Evolutionary conservation across 163 green algal species (phyloP).

Genomic region (Scenedesmus sp.): DNA sequence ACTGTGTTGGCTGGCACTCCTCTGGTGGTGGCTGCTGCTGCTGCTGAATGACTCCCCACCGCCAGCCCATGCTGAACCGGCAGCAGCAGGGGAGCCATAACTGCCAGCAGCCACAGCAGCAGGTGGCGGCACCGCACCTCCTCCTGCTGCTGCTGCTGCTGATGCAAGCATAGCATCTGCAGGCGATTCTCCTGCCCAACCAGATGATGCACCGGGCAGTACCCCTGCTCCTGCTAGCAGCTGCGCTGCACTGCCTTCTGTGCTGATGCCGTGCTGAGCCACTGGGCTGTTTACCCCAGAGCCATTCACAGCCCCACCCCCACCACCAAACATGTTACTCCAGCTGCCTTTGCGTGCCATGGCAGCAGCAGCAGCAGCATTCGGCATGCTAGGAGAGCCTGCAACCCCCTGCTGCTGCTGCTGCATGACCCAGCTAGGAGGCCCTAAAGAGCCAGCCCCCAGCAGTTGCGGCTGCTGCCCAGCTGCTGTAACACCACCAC

Average conservation of each 20-base stretch:
- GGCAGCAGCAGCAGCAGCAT: background rate
- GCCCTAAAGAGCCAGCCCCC: background rate
- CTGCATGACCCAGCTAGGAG: background rate
- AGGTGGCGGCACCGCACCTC: background rate
- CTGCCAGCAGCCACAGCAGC: too few species aligned
- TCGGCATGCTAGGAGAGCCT: background rate
- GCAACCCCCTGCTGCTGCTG: background rate
- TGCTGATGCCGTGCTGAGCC: background rate
- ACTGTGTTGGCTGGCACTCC: background rate
- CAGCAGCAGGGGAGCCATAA: background rate
- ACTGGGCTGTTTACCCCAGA: background rate
- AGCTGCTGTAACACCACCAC: too few species aligned
- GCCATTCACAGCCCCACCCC: background rate
- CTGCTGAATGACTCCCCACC: background rate
- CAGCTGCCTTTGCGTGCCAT: slow-evolving; percentile 18
- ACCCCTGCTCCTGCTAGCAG: slow-evolving; percentile 6
- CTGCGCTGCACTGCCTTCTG: background rate
- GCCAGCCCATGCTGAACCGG: background rate
- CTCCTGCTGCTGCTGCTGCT: slow-evolving; percentile 21
- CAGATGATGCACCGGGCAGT: background rate
- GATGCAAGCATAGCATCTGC: background rate
- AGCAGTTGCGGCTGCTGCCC: background rate
- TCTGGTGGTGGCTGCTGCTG: slow-evolving; percentile 13
- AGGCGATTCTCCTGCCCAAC: background rate
- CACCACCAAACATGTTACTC: slow-evolving; percentile 1